Percentiles rank a stretch among this genome's conserved stretches.
Evolutionary conservation across 139 green algal genomes (phyloP).

Genomic region (Tetradesmus obliquus): DNA sequence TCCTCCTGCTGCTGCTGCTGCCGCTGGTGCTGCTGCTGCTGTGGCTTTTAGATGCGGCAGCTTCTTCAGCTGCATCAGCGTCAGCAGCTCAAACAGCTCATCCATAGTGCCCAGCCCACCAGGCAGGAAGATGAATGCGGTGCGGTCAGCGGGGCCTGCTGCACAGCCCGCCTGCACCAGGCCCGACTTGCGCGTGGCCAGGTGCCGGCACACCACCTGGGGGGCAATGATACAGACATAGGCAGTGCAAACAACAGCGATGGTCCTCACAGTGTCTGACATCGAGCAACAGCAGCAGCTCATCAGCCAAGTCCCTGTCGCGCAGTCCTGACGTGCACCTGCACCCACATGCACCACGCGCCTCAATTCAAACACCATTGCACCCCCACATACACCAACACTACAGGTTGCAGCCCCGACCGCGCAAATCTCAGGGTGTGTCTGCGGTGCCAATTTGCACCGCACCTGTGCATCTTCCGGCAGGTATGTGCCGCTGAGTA

Average conservation of each 20-base stretch:
- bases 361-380: constrained; percentile 60
- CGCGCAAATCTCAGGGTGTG: neutral
- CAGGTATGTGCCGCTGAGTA: constrained; percentile 16
- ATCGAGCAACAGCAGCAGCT: constrained; percentile 26
- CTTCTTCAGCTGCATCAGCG: constrained; percentile 70
- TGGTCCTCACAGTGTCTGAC: neutral
- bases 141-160: constrained; percentile 56
- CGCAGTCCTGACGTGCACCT: neutral
- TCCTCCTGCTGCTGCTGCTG: neutral
- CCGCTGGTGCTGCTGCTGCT: neutral
- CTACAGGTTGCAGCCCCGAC: neutral
- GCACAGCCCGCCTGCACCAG: constrained; percentile 67
- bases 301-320: neutral
- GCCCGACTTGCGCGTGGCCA: constrained; percentile 72
- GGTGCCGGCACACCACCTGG: constrained; percentile 66
- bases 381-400: neutral
- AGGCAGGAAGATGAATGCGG: constrained; percentile 83
- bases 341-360: constrained; percentile 44
- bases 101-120: constrained; percentile 71
- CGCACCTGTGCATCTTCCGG: constrained; percentile 20
- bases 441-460: too few relatives aligned
- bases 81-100: constrained; percentile 74
- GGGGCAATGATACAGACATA: neutral
- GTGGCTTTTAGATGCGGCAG: constrained; percentile 27
- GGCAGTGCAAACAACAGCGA: neutral